Conservation (phyloP, 495 filamentous ascomycete genomes). For the Trichoderma gamsii region DNA sequence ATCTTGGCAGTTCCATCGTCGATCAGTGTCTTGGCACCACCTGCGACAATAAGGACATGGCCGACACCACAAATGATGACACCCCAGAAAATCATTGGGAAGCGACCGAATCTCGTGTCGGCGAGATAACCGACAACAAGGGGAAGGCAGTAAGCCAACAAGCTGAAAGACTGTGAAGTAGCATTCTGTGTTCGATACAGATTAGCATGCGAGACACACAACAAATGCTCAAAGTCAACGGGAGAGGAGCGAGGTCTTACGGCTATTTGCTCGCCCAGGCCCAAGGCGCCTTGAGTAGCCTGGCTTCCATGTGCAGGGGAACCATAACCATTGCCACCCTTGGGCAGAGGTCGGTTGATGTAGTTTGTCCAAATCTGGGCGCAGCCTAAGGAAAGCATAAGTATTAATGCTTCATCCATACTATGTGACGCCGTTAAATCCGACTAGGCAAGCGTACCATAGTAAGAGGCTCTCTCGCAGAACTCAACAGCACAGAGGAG, state of each 20-base stretch:
- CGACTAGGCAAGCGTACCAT: constrained; percentile 28
- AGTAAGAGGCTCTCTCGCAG: constrained; percentile 56
- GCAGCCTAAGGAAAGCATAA: not conserved
- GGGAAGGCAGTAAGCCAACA: constrained; percentile 55
- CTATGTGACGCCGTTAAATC: not conserved
- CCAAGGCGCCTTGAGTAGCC: constrained; percentile 52
- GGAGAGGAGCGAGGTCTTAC: not conserved
- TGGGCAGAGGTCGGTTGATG: constrained; percentile 48
- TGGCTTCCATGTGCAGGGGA: constrained; percentile 49
- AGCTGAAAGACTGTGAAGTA: constrained; percentile 52
- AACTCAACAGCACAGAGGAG: constrained; percentile 55
- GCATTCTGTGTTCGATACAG: constrained; percentile 40
- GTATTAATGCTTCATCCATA: not conserved
- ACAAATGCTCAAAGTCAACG: not conserved
- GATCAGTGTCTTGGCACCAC: constrained; percentile 56
- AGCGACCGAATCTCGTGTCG: constrained; percentile 54
- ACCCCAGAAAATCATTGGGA: constrained; percentile 57
- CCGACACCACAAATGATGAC: constrained; percentile 57
- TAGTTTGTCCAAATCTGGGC: constrained; percentile 54
- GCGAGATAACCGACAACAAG: constrained; percentile 53
- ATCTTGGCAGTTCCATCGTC: constrained; percentile 47
- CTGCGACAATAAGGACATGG: constrained; percentile 57
- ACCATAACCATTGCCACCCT: constrained; percentile 57
- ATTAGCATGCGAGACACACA: not conserved
- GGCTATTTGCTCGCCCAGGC: constrained; percentile 37